Conservation (phyloP, 2,329 filamentous ascomycete genomes). For the Rhynchosporium graminicola region DNA sequence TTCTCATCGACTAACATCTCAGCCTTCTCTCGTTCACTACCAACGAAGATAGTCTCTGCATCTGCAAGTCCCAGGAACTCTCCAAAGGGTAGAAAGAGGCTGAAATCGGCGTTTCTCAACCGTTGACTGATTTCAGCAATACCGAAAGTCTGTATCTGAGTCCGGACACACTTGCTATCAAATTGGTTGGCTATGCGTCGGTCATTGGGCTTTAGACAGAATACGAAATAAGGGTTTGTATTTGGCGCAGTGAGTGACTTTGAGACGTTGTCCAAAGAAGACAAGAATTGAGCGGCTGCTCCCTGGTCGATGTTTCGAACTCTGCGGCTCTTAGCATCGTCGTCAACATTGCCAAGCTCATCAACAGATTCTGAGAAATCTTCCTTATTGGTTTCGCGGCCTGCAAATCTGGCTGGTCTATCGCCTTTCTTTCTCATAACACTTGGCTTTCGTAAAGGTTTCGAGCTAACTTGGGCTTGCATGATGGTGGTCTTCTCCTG, state of each 20-base stretch:
- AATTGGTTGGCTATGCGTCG: conserved; percentile 97
- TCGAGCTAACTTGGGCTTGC: conserved; percentile 94
- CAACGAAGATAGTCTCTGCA: conserved; percentile 80
- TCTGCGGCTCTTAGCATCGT: conserved; percentile 44
- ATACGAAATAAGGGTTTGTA: conserved; percentile 93
- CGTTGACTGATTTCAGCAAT: conserved; percentile 97
- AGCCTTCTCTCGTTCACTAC: conserved; percentile 87
- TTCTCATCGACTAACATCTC: conserved; percentile 90
- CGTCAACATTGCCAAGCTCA: conserved; percentile 50
- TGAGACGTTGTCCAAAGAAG: conserved; percentile 85
- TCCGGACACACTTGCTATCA: conserved; percentile 96
- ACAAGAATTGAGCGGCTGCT: conserved; percentile 88
- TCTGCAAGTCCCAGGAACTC: conserved; percentile 92
- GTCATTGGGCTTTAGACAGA: conserved; percentile 97
- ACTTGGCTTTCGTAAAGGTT: conserved; percentile 88
- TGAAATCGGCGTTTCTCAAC: conserved; percentile 91
- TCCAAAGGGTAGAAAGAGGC: conserved; percentile 89
- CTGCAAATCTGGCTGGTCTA: conserved; percentile 33
- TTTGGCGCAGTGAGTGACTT: conserved; percentile 80
- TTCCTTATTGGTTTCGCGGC: conserved; percentile 41
- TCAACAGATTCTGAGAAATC: conserved; percentile 41
- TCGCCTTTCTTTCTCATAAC: conserved; percentile 77
- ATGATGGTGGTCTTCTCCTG: conserved; percentile 88
- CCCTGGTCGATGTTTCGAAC: conserved; percentile 67
- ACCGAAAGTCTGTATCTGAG: conserved; percentile 91